Base-by-base conservation (phyloP, 129 eudicot genomes). In the Rutidosis leptorrhynchoides region DNA sequence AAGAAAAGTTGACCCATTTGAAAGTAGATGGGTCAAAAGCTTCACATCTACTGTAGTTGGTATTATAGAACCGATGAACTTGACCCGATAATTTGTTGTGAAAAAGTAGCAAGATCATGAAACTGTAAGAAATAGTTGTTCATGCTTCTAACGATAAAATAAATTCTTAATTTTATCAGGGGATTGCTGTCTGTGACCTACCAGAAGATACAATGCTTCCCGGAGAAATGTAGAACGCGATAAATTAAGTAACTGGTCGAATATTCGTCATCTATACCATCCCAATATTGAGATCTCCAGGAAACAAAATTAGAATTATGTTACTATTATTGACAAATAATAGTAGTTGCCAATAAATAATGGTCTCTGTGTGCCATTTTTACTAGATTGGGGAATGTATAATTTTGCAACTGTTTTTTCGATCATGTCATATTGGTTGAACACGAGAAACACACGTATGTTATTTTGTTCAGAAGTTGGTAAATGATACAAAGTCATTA, bases 131-230 rank as follows among this genome's bases (percentile, higher is more conserved):
- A 14, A 24, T 56, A 14, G 40, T 14, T 37, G 27, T 40, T n/a
- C 3, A 53, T 15, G 19, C 58, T 62, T 51, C 22, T 72, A 23
- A 58, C 23, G 6, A 48, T 26, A 7, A 23, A 33, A 12, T 8
- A 23, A 33, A 12, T 8, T 1, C 7, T 60, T 37, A 15, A 26
- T 20, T 32, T 59, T 76, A 33, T 40, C 76, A 91, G 98, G 98
- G 98, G 61, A 83, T 88, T 53, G 96, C 92, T 14, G 90, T 88
- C 0, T 92, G 98, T 74, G 98, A 92, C 77, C 85, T 92, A 37
- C 96, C 98, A 0, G 95, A 74, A 59, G 98, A 92, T 70, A 92
- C 98, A 3, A 92, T 92, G 98, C 98, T 92, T 74, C 98, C 98
- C 0, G 98, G 98, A 76, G 98, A 92, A 78, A 70, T 92, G 96